phyloP scores from a whole-genome alignment of 805 yeast species.

The Hanseniaspora lachancei region DNA sequence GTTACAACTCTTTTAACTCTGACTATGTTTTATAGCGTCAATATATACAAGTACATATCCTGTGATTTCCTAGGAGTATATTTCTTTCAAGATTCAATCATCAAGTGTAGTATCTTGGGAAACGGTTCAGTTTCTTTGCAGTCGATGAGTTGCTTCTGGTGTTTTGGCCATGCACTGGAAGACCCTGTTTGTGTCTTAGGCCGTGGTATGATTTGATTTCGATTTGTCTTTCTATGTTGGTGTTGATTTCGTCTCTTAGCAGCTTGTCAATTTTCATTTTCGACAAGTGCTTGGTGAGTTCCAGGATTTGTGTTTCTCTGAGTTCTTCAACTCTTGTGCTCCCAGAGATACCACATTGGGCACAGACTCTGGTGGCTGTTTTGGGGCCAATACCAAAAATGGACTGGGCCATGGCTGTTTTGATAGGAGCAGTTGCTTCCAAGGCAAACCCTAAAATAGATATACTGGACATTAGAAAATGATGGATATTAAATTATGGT shows the following conservation, averaged over 20 bases:
- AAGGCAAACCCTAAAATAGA: constrained; percentile 41
- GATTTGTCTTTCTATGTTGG: constrained; percentile 67
- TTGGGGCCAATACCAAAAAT: constrained; percentile 77
- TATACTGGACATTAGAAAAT: constrained; percentile 31
- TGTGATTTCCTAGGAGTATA: too few relatives aligned
- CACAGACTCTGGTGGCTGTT: constrained; percentile 64
- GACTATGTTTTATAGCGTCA: constrained; percentile 29
- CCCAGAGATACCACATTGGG: constrained; percentile 84
- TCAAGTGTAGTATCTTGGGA: constrained; percentile 37
- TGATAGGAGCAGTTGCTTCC: constrained; percentile 30
- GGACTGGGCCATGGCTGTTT: constrained; percentile 59
- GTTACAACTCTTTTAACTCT: constrained; percentile 33
- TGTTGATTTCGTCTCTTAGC: constrained; percentile 57
- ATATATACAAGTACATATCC: neutral
- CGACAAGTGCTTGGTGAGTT: constrained; percentile 75
- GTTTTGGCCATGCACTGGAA: constrained; percentile 78
- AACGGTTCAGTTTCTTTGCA: constrained; percentile 70
- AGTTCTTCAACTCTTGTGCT: constrained; percentile 89
- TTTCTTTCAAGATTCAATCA: neutral
- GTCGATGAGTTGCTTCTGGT: constrained; percentile 85
- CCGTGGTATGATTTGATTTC: constrained; percentile 78
- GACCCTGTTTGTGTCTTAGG: constrained; percentile 72
- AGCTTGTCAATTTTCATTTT: constrained; percentile 72
- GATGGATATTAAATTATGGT: neutral
- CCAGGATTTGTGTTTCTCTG: constrained; percentile 73